Evolutionary conservation across 148 eudicot genomes (phyloP).

Genomic region (Cornus controversa): DNA sequence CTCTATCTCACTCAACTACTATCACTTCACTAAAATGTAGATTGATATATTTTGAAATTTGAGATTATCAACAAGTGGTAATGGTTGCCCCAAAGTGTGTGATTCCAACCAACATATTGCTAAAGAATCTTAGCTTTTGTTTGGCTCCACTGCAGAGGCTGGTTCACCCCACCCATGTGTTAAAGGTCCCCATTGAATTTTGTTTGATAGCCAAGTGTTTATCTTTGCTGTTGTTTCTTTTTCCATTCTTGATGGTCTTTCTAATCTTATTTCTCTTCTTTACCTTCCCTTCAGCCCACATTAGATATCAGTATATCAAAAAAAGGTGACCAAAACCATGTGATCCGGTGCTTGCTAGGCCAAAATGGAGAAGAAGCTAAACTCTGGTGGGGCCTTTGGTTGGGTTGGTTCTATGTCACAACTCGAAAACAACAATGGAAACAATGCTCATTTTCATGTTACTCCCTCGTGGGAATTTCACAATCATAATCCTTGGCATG

Average conservation of each 20-base stretch:
- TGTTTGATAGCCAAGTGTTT: slow-evolving; percentile 36
- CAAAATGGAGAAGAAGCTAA: slow-evolving; percentile 27
- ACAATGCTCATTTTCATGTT: slow-evolving; percentile 43
- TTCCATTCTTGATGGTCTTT: slow-evolving; percentile 6
- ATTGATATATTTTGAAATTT: not conserved
- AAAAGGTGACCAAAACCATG: slow-evolving; percentile 35
- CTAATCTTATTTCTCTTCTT: not conserved
- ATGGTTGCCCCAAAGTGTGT: slow-evolving; percentile 22
- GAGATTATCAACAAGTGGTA: slow-evolving; percentile 20
- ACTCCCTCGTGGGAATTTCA: slow-evolving; percentile 49
- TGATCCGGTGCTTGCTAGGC: slow-evolving; percentile 44
- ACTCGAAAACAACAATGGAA: slow-evolving; percentile 15
- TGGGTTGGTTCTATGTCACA: slow-evolving; percentile 24
- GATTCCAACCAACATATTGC: slow-evolving; percentile 58
- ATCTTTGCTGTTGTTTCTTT: slow-evolving; percentile 44
- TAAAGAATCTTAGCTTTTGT: slow-evolving; percentile 55
- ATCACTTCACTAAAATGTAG: no score
- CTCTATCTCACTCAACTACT: no score
- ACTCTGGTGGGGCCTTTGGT: slow-evolving; percentile 34
- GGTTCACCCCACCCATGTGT: slow-evolving; percentile 52
- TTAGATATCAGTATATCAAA: slow-evolving; percentile 4
- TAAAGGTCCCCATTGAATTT: slow-evolving; percentile 49
- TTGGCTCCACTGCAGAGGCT: slow-evolving; percentile 53
- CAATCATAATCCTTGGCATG: no score
- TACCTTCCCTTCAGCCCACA: not conserved